Evolutionary conservation across 768 basidiomycete genomes (phyloP).

Genomic region (Pleurotus tuber-regium): DNA sequence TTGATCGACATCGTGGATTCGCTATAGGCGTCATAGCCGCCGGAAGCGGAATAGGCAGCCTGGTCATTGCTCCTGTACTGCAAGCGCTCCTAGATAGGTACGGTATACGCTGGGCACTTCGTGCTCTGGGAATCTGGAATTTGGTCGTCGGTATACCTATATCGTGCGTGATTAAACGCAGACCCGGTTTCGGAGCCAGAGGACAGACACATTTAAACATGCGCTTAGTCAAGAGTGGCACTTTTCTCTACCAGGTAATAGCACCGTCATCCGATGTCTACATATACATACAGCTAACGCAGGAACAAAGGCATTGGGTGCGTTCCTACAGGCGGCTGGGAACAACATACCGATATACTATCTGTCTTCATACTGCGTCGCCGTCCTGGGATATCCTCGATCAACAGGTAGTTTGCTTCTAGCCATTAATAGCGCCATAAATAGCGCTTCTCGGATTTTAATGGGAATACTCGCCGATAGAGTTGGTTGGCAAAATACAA

Average conservation of each 20-base stretch:
- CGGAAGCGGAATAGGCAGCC: constrained; percentile 40
- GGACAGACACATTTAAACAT: constrained; percentile 30
- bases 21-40: constrained; percentile 43
- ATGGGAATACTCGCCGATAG: constrained; percentile 42
- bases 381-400: constrained; percentile 35
- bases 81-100: constrained; percentile 31
- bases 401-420: constrained; percentile 36
- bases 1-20: constrained; percentile 42
- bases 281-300: not conserved
- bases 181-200: constrained; percentile 19
- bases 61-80: constrained; percentile 39
- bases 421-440: constrained; percentile 40
- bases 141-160: constrained; percentile 34
- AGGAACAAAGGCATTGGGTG: constrained; percentile 30
- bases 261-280: not conserved
- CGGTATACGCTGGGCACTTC: constrained; percentile 33
- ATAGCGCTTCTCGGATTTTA: constrained; percentile 35
- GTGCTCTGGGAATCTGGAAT: constrained; percentile 41
- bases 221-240: constrained; percentile 34
- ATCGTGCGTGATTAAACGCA: constrained; percentile 29
- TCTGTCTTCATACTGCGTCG: constrained; percentile 37
- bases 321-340: constrained; percentile 42
- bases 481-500: constrained; percentile 42
- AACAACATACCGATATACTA: constrained; percentile 44
- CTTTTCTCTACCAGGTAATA: constrained; percentile 38